Base-by-base conservation (phyloP, 2,329 filamentous ascomycete species). In the Sporothrix curviconia region DNA sequence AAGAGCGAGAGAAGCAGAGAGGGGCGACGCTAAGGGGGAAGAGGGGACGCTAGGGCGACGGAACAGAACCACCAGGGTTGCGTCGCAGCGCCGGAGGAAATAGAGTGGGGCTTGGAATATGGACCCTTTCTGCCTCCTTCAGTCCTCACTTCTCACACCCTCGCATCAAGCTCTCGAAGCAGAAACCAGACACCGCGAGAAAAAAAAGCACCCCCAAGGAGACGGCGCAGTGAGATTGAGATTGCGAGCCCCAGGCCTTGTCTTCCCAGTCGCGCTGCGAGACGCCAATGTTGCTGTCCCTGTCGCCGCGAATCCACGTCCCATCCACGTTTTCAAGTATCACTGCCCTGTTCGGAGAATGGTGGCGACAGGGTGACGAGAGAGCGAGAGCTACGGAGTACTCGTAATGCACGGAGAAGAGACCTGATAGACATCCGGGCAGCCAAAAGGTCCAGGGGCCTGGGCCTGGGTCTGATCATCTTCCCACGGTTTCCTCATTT, bases 291-390 rank as follows among this genome's bases (percentile, higher is more conserved):
- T 30, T 11, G 17, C n/a, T 17, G 5, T 15, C n/a, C 24, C 44
- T 50, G 47, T 37, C 47, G 47, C 47, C 19, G 32, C 32, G 32
- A 50, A 37, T 50, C 47, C 47, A 50, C 32, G 32, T 50, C 47
- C 19, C 19, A 22, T 50, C 47, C 47, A 50, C 47, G 47, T 50
- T 50, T 44, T 50, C n/a, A n/a, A n/a, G n/a, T n/a, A n/a, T n/a
- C n/a, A n/a, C n/a, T n/a, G n/a, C n/a, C n/a, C n/a, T n/a, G n/a
- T n/a, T n/a, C n/a, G 37, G 36, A 50, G 47, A 50, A 50, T 34
- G 17, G 17, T 32, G 32, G 46, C 32, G n/a, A 11, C 19, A 30
- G 30, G 28, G 46, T 19, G 42, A 24, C 9, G 37, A 19, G 5
- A 40, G 37, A n/a, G 22, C 7, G 12, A 25, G 7, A 30, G 25